phyloP scores from a whole-genome alignment of 352 stramenopile species.

The Thalassiosira hispida region DNA sequence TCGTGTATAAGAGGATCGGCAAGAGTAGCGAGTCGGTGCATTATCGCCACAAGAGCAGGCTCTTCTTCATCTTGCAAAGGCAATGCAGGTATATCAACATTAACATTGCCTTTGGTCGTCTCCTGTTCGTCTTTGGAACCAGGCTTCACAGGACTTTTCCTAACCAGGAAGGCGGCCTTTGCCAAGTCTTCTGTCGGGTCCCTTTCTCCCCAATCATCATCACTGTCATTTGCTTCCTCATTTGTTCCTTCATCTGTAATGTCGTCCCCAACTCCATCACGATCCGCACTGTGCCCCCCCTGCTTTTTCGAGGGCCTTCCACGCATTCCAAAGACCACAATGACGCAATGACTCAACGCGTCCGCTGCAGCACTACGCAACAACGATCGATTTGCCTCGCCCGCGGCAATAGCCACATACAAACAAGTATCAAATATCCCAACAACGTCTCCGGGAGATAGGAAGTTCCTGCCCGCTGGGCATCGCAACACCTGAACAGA shows the following conservation, averaged over 20 bases:
- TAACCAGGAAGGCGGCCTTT: constrained; percentile 7
- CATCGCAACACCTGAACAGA: constrained; percentile 94
- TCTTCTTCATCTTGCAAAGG: constrained; percentile 79
- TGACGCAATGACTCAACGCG: constrained; percentile 94
- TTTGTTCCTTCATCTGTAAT: constrained; percentile 11
- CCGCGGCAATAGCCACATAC: constrained; percentile 91
- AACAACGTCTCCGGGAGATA: constrained; percentile 92
- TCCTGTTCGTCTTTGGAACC: not conserved
- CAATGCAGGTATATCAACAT: too few relatives aligned
- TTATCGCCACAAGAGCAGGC: constrained; percentile 91
- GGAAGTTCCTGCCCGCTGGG: constrained; percentile 87
- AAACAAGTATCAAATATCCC: constrained; percentile 96
- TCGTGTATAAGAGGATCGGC: constrained; percentile 92
- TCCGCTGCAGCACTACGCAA: constrained; percentile 94
- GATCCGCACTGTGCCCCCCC: not conserved
- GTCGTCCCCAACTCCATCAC: not conserved
- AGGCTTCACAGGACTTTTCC: not conserved
- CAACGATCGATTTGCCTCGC: constrained; percentile 85
- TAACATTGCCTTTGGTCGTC: not conserved
- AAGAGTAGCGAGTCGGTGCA: constrained; percentile 92
- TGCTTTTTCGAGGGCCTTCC: not conserved
- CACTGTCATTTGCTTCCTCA: constrained; percentile 33
- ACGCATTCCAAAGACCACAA: constrained; percentile 92
- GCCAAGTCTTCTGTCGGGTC: constrained; percentile 30
- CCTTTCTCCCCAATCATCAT: constrained; percentile 54